Conservation (phyloP, 2,329 filamentous ascomycete species). For the Blastomyces gilchristii region DNA sequence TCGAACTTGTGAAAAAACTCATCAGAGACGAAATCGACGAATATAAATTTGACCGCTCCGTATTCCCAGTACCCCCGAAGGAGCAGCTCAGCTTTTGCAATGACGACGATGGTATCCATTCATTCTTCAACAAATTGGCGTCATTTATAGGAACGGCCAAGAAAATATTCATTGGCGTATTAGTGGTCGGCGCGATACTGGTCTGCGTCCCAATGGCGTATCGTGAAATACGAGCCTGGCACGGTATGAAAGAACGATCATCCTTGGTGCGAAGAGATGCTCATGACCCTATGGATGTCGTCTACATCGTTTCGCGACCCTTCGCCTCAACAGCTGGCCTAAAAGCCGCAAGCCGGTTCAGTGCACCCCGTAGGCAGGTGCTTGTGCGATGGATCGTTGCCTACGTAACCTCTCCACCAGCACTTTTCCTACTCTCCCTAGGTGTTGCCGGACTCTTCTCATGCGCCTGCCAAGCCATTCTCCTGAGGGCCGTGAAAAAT, state of each 20-base stretch:
- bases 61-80: conserved; percentile 77
- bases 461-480: conserved; percentile 69
- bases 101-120: conserved; percentile 66
- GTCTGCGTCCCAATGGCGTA: conserved; percentile 71
- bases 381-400: conserved; percentile 74
- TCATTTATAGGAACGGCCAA: conserved; percentile 57
- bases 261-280: conserved; percentile 54
- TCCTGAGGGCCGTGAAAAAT: conserved; percentile 63
- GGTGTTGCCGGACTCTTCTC: conserved; percentile 72
- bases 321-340: conserved; percentile 64
- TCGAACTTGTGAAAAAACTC: conserved; percentile 64
- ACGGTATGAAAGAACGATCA: conserved; percentile 59
- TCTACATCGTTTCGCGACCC: conserved; percentile 78
- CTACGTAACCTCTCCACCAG: conserved; percentile 74
- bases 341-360: conserved; percentile 55
- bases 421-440: conserved; percentile 76
- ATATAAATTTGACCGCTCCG: conserved; percentile 66
- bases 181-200: conserved; percentile 60
- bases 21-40: conserved; percentile 60
- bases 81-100: conserved; percentile 79
- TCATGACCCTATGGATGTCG: conserved; percentile 73
- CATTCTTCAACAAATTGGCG: conserved; percentile 69
- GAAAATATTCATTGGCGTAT: conserved; percentile 64
- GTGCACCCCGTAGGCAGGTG: conserved; percentile 54
- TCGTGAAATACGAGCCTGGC: conserved; percentile 68